Evolutionary conservation across 495 filamentous ascomycete genomes (phyloP).

Genomic region (Staphylotrichum tortipilum): DNA sequence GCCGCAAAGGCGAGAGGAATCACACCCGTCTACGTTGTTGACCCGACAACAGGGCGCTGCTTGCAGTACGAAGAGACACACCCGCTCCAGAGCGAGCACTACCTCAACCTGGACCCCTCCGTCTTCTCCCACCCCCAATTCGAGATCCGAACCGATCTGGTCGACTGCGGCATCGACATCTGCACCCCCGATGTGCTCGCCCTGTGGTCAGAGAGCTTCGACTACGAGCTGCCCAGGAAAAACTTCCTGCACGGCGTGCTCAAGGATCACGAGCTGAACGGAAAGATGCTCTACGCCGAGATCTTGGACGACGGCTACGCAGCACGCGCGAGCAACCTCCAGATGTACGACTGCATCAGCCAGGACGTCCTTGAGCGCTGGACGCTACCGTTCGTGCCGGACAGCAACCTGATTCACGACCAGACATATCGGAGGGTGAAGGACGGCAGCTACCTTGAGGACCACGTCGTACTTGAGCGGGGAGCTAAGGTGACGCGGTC

Average conservation of each 20-base stretch:
- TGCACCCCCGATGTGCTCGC: conserved; percentile 93
- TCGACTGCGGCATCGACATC: conserved; percentile 95
- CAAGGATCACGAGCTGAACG: conserved; percentile 94
- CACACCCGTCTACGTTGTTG: conserved; percentile 77
- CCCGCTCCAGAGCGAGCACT: conserved; percentile 39
- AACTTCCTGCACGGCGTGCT: conserved; percentile 87
- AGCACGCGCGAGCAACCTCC: conserved; percentile 72
- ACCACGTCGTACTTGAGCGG: conserved; percentile 54
- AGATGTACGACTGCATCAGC: conserved; percentile 85
- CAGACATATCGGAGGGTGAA: conserved; percentile 69
- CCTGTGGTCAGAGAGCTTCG: conserved; percentile 95
- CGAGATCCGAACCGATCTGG: conserved; percentile 76
- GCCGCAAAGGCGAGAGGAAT: conserved; percentile 60
- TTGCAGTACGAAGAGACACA: conserved; percentile 83
- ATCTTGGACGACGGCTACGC: conserved; percentile 73
- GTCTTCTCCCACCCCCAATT: conserved; percentile 53
- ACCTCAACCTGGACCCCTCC: conserved; percentile 58
- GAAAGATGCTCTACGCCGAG: conserved; percentile 89
- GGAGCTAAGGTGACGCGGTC: conserved; percentile 43
- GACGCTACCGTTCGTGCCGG: conserved; percentile 89
- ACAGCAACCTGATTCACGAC: conserved; percentile 69
- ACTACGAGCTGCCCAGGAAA: conserved; percentile 80
- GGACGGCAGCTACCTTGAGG: conserved; percentile 60
- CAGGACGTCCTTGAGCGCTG: conserved; percentile 79
- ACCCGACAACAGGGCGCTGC: conserved; percentile 70